Percentiles rank a stretch among this genome's conserved stretches.
phyloP scores from a whole-genome alignment of 805 yeast genomes.

The Candida easanensis region DNA sequence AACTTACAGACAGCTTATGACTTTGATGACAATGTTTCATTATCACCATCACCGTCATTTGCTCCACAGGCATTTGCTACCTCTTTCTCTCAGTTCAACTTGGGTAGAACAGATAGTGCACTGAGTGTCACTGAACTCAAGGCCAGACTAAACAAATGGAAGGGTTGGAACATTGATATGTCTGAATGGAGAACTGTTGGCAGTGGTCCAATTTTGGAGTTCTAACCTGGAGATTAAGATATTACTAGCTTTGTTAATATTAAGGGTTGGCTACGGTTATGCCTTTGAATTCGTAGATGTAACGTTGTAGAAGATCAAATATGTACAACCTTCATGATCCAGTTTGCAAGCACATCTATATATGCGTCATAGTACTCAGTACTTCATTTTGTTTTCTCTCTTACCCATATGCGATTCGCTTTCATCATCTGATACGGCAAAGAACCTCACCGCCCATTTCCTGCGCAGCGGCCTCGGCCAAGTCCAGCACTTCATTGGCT shows the following conservation, averaged over 20 bases:
- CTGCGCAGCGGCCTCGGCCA: conserved; percentile 82
- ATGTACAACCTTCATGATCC: not conserved
- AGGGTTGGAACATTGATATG: conserved; percentile 86
- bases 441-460: conserved; percentile 73
- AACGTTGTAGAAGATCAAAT: not conserved
- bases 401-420: not conserved
- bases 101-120: conserved; percentile 24
- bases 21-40: conserved; percentile 19
- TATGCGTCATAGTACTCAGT: not conserved
- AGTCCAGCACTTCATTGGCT: conserved; percentile 55
- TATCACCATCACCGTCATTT: conserved; percentile 24
- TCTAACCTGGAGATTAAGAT: no score
- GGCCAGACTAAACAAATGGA: conserved; percentile 66
- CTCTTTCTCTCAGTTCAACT: conserved; percentile 17
- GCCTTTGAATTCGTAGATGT: conserved; percentile 1
- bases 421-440: conserved; percentile 63
- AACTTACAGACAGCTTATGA: conserved; percentile 18
- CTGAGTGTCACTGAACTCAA: conserved; percentile 49
- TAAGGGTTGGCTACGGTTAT: not conserved
- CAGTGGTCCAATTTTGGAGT: conserved; percentile 56
- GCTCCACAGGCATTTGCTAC: conserved; percentile 13
- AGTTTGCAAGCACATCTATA: not conserved
- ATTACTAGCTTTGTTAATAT: no score
- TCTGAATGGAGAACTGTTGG: conserved; percentile 74
- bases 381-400: not conserved